Conservation (phyloP, 2,329 filamentous ascomycete genomes). For the Podosphaera fusca region DNA sequence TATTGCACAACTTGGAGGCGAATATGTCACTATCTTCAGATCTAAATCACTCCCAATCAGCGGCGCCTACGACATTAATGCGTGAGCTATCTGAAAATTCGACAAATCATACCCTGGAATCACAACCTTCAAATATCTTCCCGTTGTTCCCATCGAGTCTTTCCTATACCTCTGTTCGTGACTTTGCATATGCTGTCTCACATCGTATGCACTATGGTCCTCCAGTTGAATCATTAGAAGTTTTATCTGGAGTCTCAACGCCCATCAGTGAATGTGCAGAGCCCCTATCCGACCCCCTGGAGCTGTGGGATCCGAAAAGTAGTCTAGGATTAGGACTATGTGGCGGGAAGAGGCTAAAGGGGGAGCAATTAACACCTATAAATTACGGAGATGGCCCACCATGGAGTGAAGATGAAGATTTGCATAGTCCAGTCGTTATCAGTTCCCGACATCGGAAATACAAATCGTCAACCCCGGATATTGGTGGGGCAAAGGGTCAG, state of each 20-base stretch:
- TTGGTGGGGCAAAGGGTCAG: constrained; percentile 24
- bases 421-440: constrained; percentile 71
- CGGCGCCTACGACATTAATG: too few species aligned
- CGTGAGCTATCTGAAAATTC: too few species aligned
- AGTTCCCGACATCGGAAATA: constrained; percentile 70
- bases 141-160: too few species aligned
- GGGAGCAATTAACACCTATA: constrained; percentile 56
- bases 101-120: too few species aligned
- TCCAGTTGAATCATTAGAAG: constrained; percentile 46
- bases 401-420: constrained; percentile 86
- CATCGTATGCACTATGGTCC: constrained; percentile 89
- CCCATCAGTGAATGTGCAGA: constrained; percentile 54
- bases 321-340: constrained; percentile 27
- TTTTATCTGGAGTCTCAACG: constrained; percentile 62
- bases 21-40: too few species aligned
- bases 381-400: constrained; percentile 74
- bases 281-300: constrained; percentile 62
- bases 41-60: too few species aligned
- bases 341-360: constrained; percentile 26
- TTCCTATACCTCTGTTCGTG: constrained; percentile 16
- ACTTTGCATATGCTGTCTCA: constrained; percentile 71
- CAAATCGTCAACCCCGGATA: constrained; percentile 37
- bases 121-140: too few species aligned
- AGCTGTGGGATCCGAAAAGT: constrained; percentile 48
- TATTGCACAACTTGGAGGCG: too few species aligned